Base-by-base conservation (phyloP, 306 rosid species). In the Begonia loranthoides region DNA sequence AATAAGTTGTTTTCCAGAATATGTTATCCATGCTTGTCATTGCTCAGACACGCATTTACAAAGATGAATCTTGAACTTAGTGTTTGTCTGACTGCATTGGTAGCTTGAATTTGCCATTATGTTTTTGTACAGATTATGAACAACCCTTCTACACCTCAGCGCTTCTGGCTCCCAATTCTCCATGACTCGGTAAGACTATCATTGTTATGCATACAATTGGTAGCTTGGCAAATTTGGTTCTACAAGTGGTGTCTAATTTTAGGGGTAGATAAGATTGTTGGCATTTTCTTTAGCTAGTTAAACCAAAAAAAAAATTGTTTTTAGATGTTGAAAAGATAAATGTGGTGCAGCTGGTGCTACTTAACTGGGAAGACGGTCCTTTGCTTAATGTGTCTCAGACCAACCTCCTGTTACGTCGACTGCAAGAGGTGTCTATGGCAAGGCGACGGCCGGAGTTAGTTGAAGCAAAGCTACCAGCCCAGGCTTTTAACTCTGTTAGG, bases 101-200 rank as follows among this genome's bases (percentile, higher is more conserved):
- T 7, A 7, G 3, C 36, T 4, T 28, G 36, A 28, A 28, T 17
- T 49, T 3, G 40, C 39, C 16, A 33, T 48, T 17, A 10, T 46
- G 5, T 44, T 46, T 33, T 34, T 12, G 7, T 28, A 46, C 84
- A 89, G 97, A 86, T 89, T 41, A 75, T 89, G 97, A 82, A 73
- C 74, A 89, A 82, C 65, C 80, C 87, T 43, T 84, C 95, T 5
- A 89, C 95, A 45, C 97, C 97, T 50, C 97, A 76, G 66, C 84
- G 78, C 63, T 84, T 89, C 67, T 89, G 97, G 97, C 70, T 84
- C 66, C 93, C 95, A 21, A 85, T 89, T 62, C 73, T 89, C 28
- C 72, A 59, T 66, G 97, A 89, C 64, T 89, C 97, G 78, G 97
- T 89, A 57, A 74, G 87, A 45, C 59, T 45, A 12, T 51, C 11